Evolutionary conservation across 2,329 filamentous ascomycete species (phyloP).

Genomic region (Sclerotinia borealis): DNA sequence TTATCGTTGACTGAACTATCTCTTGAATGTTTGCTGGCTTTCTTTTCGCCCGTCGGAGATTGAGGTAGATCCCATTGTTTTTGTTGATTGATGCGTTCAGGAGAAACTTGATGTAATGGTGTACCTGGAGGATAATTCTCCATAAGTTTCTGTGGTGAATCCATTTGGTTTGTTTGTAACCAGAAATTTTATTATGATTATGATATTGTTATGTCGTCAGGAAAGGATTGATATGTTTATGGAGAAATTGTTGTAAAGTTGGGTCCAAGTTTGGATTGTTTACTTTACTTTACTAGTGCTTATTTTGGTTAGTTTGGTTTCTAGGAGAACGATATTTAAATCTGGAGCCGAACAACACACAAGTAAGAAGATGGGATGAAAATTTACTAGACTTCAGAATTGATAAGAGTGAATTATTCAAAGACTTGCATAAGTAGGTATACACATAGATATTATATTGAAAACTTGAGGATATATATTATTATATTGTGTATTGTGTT

Average conservation of each 20-base stretch:
- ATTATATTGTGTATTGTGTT: too few relatives aligned
- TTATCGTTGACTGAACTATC: conserved; percentile 60
- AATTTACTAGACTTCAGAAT: too few relatives aligned
- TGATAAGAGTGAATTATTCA: too few relatives aligned
- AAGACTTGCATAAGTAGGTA: too few relatives aligned
- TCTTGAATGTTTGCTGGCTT: conserved; percentile 34
- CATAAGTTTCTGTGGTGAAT: conserved; percentile 42
- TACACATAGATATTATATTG: too few relatives aligned
- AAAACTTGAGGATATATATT: too few relatives aligned
- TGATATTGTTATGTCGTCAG: background rate
- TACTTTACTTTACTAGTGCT: conserved; percentile 3
- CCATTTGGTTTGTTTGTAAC: conserved; percentile 34
- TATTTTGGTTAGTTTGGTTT: conserved; percentile 3
- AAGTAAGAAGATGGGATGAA: background rate
- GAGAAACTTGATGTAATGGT: conserved; percentile 55
- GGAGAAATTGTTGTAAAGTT: conserved; percentile 6
- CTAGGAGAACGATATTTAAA: background rate
- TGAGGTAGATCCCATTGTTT: conserved; percentile 26
- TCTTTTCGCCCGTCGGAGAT: conserved; percentile 15
- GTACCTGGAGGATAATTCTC: conserved; percentile 44
- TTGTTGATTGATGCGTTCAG: conserved; percentile 56
- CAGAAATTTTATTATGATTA: background rate
- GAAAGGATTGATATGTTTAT: conserved; percentile 1
- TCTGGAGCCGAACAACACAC: background rate
- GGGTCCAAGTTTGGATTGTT: conserved; percentile 11